Evolutionary conservation across 164 flowering plant genomes (phyloP), one percentile per base, ranked within the genome.

Genomic region (Houttuynia cordata): DNA sequence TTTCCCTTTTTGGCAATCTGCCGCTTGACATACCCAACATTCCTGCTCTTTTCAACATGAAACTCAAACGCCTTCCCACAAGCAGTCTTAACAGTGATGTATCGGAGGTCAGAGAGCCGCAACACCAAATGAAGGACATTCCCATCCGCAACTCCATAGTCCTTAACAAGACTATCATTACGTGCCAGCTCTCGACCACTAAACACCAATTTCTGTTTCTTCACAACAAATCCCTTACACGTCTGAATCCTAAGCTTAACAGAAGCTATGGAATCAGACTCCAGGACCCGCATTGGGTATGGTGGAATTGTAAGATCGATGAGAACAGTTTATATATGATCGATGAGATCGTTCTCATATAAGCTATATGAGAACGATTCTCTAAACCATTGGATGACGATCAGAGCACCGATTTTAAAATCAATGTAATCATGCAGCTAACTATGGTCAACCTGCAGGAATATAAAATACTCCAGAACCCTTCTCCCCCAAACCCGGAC

Each of bases 231-330:
- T 55, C 89, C 86, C 62, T 80, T 77, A 62, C 77, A 79, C 30
- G 71, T 70, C 60, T 87, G 95, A 42, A 87, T 83, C 71, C 82
- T 71, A 3, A 85, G 80, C 63, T 85, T 87, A 63, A 87, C 89
- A 0, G 84, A 77, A 4, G 82, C 89, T 42, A 87, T 83, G 3
- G 87, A 83, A 67, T 87, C 91, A 6, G 89, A 83, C 75, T 83
- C 89, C 74, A 77, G 67, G 8, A 87, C 79, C 23, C 79, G 70
- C 77, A 87, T 73, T 8, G 89, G 95, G n/a, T n/a, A n/a, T n/a
- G n/a, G n/a, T n/a, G n/a, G n/a, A n/a, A n/a, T n/a, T n/a, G n/a
- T n/a, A n/a, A n/a, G n/a, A n/a, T n/a, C n/a, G n/a, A n/a, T n/a
- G n/a, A n/a, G n/a, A n/a, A n/a, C n/a, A n/a, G n/a, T n/a, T n/a